phyloP scores from a whole-genome alignment of 805 yeast species.

The Saccharomycopsis fermentans region DNA sequence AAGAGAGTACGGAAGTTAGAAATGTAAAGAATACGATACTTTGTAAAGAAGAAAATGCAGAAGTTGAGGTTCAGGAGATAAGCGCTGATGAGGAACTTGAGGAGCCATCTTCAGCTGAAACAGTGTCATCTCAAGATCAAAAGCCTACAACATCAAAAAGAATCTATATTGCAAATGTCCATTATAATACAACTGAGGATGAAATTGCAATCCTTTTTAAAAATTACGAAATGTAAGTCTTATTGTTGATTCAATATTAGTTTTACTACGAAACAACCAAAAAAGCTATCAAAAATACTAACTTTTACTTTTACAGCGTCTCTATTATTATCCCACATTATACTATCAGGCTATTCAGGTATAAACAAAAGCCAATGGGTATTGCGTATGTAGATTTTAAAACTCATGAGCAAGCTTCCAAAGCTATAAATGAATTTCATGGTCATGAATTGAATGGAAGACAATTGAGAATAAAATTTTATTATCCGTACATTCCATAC shows the following conservation, averaged over 20 bases:
- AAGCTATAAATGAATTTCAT: constrained; percentile 67
- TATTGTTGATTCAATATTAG: no score
- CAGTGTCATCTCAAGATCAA: neutral
- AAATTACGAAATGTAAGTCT: constrained; percentile 34
- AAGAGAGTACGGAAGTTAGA: no score
- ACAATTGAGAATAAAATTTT: constrained; percentile 32
- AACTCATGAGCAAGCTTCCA: constrained; percentile 55
- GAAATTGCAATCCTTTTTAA: constrained; percentile 42
- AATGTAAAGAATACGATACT: no score
- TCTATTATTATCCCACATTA: constrained; percentile 46
- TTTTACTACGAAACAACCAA: no score
- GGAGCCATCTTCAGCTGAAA: neutral
- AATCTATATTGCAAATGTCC: constrained; percentile 52
- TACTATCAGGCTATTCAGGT: constrained; percentile 37
- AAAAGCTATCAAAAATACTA: no score
- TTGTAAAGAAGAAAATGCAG: neutral
- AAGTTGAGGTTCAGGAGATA: neutral
- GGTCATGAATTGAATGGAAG: constrained; percentile 57
- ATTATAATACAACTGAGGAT: constrained; percentile 50
- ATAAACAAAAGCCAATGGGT: constrained; percentile 41
- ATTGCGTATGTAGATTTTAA: constrained; percentile 72
- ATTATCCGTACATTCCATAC: constrained; percentile 7
- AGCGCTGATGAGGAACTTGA: neutral
- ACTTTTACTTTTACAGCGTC: constrained; percentile 16
- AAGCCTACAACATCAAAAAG: constrained; percentile 25